Conservation (phyloP, 306 rosid species). For the Cicer yamashitae region DNA sequence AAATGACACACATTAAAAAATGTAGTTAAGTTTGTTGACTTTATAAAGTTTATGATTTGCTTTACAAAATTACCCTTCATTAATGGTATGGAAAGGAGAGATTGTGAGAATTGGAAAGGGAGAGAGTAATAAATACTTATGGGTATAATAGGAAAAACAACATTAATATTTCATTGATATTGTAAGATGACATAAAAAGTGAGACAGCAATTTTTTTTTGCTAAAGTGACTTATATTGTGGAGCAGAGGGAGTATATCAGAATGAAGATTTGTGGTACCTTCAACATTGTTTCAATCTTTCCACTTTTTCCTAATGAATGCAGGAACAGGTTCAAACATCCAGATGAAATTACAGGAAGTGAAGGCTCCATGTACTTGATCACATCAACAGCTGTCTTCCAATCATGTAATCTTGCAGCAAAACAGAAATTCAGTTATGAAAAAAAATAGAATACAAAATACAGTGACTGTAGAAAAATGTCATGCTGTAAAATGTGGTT, state of each 20-base stretch:
- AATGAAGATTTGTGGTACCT: slow-evolving; percentile 55
- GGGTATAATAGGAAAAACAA: too few species aligned
- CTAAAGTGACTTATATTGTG: too few species aligned
- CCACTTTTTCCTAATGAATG: slow-evolving; percentile 88
- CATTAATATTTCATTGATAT: too few species aligned
- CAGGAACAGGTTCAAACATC: slow-evolving; percentile 73
- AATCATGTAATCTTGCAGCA: slow-evolving; percentile 76
- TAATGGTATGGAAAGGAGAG: too few species aligned
- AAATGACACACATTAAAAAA: too few species aligned
- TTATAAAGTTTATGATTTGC: too few species aligned
- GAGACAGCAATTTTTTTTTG: too few species aligned
- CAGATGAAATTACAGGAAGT: slow-evolving; percentile 67
- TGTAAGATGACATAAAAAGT: too few species aligned
- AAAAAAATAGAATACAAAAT: slow-evolving; percentile 34
- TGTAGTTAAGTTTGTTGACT: too few species aligned
- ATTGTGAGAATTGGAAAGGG: too few species aligned
- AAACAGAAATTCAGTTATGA: slow-evolving; percentile 48
- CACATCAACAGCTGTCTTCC: slow-evolving; percentile 75
- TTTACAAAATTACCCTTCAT: too few species aligned
- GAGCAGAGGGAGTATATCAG: background rate
- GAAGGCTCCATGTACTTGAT: slow-evolving; percentile 81
- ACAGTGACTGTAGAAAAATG: slow-evolving; percentile 35
- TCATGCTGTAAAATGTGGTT: slow-evolving; percentile 27
- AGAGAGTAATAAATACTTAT: too few species aligned
- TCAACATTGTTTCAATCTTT: slow-evolving; percentile 80